A percentile compares a stretch with the other conserved stretches of the same genome.
These are phyloP conservation scores for Microdochium nivale DNA, from an alignment of 2,329 filamentous ascomycete species.

Conservation along the genomic window DNA sequence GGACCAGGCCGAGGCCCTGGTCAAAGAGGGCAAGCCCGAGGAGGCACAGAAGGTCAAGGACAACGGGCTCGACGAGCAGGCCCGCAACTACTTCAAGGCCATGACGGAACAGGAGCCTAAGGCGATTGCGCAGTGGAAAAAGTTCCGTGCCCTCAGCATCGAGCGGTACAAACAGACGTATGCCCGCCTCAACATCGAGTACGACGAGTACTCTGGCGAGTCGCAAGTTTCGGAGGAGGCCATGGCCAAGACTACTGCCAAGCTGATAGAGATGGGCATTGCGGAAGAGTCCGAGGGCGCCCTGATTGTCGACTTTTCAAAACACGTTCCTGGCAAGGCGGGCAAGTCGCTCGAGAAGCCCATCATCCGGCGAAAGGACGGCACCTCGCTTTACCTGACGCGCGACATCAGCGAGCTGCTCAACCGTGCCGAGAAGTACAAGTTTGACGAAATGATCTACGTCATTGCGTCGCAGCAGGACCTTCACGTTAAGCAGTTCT, in stretches of 20 bases:
- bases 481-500: slow-evolving; percentile 64
- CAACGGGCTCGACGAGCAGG: slow-evolving; percentile 36
- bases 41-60: slow-evolving; percentile 33
- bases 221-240: slow-evolving; percentile 59
- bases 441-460: slow-evolving; percentile 75
- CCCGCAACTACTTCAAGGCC: slow-evolving; percentile 52
- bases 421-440: slow-evolving; percentile 47
- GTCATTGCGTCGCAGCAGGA: slow-evolving; percentile 67
- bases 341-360: slow-evolving; percentile 64
- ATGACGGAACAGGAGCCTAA: slow-evolving; percentile 52
- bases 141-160: slow-evolving; percentile 51
- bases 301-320: slow-evolving; percentile 62
- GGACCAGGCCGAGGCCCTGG: slow-evolving; percentile 44
- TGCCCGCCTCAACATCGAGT: slow-evolving; percentile 49
- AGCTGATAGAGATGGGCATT: slow-evolving; percentile 55
- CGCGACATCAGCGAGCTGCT: slow-evolving; percentile 70
- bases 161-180: slow-evolving; percentile 50
- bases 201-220: slow-evolving; percentile 63
- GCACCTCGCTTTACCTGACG: slow-evolving; percentile 69
- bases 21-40: slow-evolving; percentile 34
- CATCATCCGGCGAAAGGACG: slow-evolving; percentile 64
- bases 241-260: slow-evolving; percentile 55
- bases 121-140: slow-evolving; percentile 47
- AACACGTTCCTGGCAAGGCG: slow-evolving; percentile 56
- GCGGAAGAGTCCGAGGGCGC: slow-evolving; percentile 65